A percentile compares a stretch with the other conserved stretches of the same genome.
These are phyloP conservation scores for Ganoderma sinense DNA, from an alignment of 1,284 basidiomycete species.

Conservation along the genomic window DNA sequence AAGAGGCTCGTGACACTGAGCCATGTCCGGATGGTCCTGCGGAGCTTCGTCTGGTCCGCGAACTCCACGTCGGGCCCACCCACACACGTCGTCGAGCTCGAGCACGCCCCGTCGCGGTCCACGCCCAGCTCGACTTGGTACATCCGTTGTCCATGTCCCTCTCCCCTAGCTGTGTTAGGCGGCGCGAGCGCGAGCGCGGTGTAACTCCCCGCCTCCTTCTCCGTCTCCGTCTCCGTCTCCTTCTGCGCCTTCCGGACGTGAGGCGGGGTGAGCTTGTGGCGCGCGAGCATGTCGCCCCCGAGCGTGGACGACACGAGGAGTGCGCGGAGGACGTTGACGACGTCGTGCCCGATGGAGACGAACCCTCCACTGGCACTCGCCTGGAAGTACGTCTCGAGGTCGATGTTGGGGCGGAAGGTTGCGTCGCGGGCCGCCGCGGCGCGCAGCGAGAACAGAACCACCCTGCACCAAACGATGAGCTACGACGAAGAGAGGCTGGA, in stretches of 20 bases:
- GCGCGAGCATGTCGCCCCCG: conserved; percentile 6
- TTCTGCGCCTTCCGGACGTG: not conserved
- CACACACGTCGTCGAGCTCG: not conserved
- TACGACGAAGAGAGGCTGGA: too few relatives aligned
- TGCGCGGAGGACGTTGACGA: conserved; percentile 36
- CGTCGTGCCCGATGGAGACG: conserved; percentile 38
- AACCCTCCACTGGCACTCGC: conserved; percentile 39
- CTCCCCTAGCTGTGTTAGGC: not conserved
- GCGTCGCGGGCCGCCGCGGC: conserved; percentile 37
- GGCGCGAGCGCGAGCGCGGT: not conserved
- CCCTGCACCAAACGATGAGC: too few relatives aligned
- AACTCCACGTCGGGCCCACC: not conserved
- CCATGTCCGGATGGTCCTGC: conserved; percentile 41
- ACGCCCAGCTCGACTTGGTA: not conserved
- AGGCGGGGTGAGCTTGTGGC: not conserved
- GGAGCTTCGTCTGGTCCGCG: conserved; percentile 35
- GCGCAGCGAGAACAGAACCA: conserved; percentile 40
- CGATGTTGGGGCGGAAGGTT: conserved; percentile 27
- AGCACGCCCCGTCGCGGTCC: too few relatives aligned
- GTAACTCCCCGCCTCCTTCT: not conserved
- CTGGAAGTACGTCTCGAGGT: conserved; percentile 43
- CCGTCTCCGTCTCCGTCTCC: too few relatives aligned
- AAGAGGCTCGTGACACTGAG: conserved; percentile 30
- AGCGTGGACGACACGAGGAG: conserved; percentile 42
- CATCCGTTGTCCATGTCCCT: not conserved